Conservation (phyloP, 257 asterid genomes). For the Linderniella brevidens region DNA sequence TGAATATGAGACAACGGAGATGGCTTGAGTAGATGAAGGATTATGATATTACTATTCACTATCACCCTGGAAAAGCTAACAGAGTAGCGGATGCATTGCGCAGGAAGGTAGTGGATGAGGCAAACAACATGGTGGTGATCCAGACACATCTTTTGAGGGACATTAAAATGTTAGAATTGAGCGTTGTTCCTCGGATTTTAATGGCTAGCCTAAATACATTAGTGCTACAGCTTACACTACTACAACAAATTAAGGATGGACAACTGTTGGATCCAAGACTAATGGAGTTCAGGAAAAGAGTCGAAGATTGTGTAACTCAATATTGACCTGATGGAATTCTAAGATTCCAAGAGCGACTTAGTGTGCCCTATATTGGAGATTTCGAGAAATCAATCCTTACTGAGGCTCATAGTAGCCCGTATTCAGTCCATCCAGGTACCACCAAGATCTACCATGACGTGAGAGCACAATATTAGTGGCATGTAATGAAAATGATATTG, state of each 20-base stretch:
- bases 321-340: not conserved
- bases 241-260: too few species aligned
- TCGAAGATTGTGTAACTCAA: too few species aligned
- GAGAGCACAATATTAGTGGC: not conserved
- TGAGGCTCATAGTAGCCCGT: not conserved
- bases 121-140: not conserved
- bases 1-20: not conserved
- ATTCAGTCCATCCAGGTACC: not conserved
- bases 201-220: too few species aligned
- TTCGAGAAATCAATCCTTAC: not conserved
- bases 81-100: not conserved
- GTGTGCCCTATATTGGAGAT: not conserved
- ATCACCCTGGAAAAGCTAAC: not conserved
- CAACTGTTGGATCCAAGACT: too few species aligned
- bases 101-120: not conserved
- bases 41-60: not conserved
- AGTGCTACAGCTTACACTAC: too few species aligned
- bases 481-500: not conserved
- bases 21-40: not conserved
- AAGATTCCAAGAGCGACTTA: not conserved
- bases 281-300: too few species aligned
- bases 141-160: not conserved
- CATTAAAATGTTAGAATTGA: not conserved
- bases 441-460: not conserved
- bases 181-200: too few species aligned